Evolutionary conservation across 176 grass and related monocot species (phyloP).

Genomic region (Eragrostis curvula): DNA sequence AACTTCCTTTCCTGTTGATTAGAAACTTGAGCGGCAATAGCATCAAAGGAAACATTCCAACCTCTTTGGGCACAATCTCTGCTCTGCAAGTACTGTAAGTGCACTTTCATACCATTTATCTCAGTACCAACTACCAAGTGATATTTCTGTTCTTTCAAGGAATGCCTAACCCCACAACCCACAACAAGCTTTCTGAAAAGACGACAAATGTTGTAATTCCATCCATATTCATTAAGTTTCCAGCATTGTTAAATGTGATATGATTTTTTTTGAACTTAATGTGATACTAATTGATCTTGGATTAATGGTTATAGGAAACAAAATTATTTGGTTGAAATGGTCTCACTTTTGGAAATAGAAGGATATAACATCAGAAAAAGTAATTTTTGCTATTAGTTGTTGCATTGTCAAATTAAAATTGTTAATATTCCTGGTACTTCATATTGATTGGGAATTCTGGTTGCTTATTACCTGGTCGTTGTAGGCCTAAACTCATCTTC

Average conservation of each 20-base stretch:
- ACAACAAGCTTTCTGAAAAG: not conserved
- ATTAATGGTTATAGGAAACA: not conserved
- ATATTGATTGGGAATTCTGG: constrained; percentile 23
- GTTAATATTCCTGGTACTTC: not conserved
- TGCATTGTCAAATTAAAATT: constrained; percentile 22
- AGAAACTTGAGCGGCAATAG: constrained; percentile 96
- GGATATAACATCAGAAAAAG: constrained; percentile 11
- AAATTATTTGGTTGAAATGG: constrained; percentile 8
- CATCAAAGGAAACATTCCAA: constrained; percentile 77
- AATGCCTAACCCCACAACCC: not conserved
- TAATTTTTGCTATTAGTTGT: constrained; percentile 1
- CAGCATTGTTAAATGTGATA: not conserved
- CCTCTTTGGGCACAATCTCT: constrained; percentile 73
- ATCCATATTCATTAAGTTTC: constrained; percentile 1
- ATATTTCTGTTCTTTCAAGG: constrained; percentile 27
- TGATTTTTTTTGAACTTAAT: no score
- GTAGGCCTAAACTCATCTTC: not conserved
- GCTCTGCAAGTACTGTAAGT: constrained; percentile 86
- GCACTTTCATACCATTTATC: not conserved
- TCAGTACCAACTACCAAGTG: not conserved
- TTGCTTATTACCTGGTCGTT: not conserved
- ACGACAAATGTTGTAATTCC: not conserved
- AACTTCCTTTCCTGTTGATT: constrained; percentile 19
- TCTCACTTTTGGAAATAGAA: not conserved
- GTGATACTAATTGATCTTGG: not conserved